Evolutionary conservation across 1,139 yeast genomes (phyloP).

Genomic region (Debaryomyces nepalensis): DNA sequence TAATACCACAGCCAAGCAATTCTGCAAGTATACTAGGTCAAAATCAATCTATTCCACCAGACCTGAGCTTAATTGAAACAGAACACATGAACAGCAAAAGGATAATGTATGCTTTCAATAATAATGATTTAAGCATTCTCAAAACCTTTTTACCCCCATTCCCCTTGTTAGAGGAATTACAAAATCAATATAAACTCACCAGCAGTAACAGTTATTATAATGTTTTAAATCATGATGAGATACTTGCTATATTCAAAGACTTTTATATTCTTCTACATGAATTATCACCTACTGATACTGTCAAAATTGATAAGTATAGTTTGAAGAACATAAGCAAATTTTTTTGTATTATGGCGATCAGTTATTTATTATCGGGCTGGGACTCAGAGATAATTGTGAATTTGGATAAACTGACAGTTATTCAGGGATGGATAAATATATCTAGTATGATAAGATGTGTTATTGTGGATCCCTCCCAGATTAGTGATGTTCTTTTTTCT

Average conservation of each 20-base stretch:
- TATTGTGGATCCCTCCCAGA: conserved; percentile 24
- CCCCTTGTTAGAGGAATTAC: not conserved
- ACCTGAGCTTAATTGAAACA: not conserved
- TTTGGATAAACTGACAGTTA: conserved; percentile 9
- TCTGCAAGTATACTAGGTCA: not conserved
- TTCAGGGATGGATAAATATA: conserved; percentile 30
- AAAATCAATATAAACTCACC: not conserved
- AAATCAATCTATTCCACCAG: not conserved
- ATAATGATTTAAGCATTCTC: not conserved
- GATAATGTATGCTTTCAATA: not conserved
- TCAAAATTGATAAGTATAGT: conserved; percentile 3
- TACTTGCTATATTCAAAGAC: not conserved
- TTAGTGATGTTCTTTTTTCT: conserved; percentile 26
- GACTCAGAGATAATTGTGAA: not conserved
- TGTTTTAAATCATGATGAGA: not conserved
- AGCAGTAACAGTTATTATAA: conserved; percentile 1
- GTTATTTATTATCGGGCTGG: conserved; percentile 4
- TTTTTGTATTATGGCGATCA: not conserved
- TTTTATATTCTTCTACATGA: not conserved
- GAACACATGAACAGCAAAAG: not conserved
- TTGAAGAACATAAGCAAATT: conserved; percentile 1
- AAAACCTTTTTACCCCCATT: not conserved
- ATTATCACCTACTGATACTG: not conserved
- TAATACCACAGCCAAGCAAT: not conserved
- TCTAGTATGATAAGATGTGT: conserved; percentile 29